Evolutionary conservation across 2,329 filamentous ascomycete species (phyloP), one percentile per base, ranked within the genome.

Genomic region (Fusarium setosum): DNA sequence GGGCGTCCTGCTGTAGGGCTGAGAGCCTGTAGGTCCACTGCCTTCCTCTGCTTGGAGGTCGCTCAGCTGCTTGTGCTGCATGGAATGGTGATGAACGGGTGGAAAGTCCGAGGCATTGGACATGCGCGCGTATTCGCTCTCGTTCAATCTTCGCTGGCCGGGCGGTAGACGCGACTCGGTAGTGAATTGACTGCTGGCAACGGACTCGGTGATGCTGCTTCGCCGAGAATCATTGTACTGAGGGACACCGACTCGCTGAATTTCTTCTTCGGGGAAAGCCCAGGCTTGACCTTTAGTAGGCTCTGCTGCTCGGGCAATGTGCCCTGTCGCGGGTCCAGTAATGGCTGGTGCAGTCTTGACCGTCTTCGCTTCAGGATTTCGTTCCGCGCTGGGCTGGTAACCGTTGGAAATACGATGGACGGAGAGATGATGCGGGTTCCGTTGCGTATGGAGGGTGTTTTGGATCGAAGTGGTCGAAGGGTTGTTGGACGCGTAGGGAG

Each of bases 221-320:
- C 91, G 87, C 60, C 92, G 84, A 10, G 92, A 94, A 55, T 89
- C 87, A 41, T 86, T 79, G 34, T 87, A 87, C 45, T 82, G 79
- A 68, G 83, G 32, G 77, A 81, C 57, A 74, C 82, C 58, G 73
- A 83, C 73, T 54, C 84, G 79, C 59, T 86, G 83, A 4, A 91
- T 88, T 51, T 89, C 86, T 53, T 91, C 88, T 72, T 93, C 92
- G 2, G 92, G 92, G 69, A 94, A 94, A 67, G 92, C 92, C 92
- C 92, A 95, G 5, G 92, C 90, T 75, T 91, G 92, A 74, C 92
- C 92, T 76, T 93, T 93, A 11, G 91, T 94, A 6, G 92, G 92
- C 74, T 93, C 90, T 26, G 91, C 89, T 35, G 92, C 92, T 68
- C 82, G 89, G 72, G 87, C 90, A 80, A 84, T 92, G 72, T 81